Evolutionary conservation across 179 eudicot species (phyloP).

Genomic region (Actinidia arguta): DNA sequence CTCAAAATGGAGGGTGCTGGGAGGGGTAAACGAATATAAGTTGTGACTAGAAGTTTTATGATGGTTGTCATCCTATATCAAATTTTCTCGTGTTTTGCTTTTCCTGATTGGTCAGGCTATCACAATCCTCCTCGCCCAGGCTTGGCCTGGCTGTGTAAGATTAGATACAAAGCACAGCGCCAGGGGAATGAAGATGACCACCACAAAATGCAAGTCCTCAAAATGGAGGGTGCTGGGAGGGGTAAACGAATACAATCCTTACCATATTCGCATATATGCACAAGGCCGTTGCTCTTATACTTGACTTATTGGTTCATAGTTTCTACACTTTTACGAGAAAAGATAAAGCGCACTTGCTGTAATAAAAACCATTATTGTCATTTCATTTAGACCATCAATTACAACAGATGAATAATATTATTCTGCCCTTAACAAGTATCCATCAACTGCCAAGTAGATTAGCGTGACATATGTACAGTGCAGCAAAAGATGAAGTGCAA

Average conservation of each 20-base stretch:
- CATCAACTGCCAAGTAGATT: neutral
- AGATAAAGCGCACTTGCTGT: neutral
- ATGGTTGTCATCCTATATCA: too few relatives aligned
- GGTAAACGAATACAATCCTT: neutral
- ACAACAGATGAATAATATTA: constrained; percentile 1
- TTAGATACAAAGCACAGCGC: neutral
- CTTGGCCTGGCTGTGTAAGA: neutral
- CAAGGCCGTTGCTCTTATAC: neutral
- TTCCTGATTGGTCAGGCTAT: too few relatives aligned
- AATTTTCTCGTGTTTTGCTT: too few relatives aligned
- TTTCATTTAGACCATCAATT: neutral
- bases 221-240: neutral
- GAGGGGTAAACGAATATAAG: neutral
- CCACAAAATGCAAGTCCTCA: neutral
- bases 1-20: neutral
- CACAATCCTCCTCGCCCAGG: neutral
- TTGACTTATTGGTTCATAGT: neutral
- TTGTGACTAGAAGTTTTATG: too few relatives aligned
- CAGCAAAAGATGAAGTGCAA: neutral
- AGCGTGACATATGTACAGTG: neutral
- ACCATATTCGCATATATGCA: neutral
- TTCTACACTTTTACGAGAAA: neutral
- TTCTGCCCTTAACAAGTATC: neutral
- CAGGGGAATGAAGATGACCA: neutral
- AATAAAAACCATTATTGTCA: neutral